Base-by-base conservation (phyloP, 2,329 filamentous ascomycete species). In the Venturia oleaginea region DNA sequence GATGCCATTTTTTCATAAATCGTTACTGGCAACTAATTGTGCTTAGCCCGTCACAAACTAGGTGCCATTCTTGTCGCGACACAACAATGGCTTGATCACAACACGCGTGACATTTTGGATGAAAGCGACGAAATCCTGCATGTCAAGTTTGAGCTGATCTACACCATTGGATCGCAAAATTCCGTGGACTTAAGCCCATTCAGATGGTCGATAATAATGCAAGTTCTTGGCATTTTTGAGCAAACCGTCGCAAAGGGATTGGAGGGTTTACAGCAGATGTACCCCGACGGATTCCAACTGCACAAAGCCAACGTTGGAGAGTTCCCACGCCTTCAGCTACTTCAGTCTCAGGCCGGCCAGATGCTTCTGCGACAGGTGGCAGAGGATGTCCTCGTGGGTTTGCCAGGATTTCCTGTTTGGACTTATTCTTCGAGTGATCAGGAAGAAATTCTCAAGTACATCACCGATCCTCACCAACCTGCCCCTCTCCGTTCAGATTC, bases 81-180 rank as follows among this genome's bases (percentile, higher is more conserved):
- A 30, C 79, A 81, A 0, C 68, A 67, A 0, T 68, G 68, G 4
- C 81, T 87, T 76, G 72, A 84, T 2, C 68, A 69, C 0, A 69
- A 72, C 0, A 81, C 77, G 1, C 79, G 85, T 0, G 85, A 89
- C 68, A 75, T 88, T 0, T 73, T 88, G 0, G 86, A 88, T 67
- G 86, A 88, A 68, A 85, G 69, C 51, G 75, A 76, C 61, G 70
- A 74, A 60, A 74, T 72, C 55, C 70, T 76, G 59, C 70, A 69
- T 32, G 70, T 72, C 4, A 66, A 66, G 7, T 74, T 73, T 38
- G 72, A 76, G 68, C 68, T 76, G 0, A 72, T 76, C 51, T 76
- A 76, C 62, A 42, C 60, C 6, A 32, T 30, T 11, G 65, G 85
- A 0, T 66, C 70, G 0, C 82, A 86, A 65, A 69, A 71, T 1